Evolutionary conservation across 2,329 filamentous ascomycete genomes (phyloP).

Genomic region (Diaporthe vaccinii): DNA sequence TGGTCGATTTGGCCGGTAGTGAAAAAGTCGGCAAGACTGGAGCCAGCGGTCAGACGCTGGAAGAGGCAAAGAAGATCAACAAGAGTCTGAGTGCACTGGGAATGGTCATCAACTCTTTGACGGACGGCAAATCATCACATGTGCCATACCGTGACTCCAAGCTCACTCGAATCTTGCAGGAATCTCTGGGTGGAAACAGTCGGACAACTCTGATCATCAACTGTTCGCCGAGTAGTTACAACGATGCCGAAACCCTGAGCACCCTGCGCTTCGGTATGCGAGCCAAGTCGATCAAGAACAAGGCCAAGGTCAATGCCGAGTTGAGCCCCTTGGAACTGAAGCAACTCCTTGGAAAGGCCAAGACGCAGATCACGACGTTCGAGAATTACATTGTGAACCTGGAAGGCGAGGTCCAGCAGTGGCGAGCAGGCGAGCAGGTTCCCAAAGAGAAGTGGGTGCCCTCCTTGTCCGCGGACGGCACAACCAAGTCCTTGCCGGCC

Average conservation of each 20-base stretch:
- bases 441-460: constrained; percentile 91
- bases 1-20: constrained; percentile 97
- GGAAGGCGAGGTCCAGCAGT: constrained; percentile 86
- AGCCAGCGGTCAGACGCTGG: constrained; percentile 94
- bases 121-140: constrained; percentile 96
- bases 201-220: constrained; percentile 99
- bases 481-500: constrained; percentile 59
- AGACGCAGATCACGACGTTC: constrained; percentile 89
- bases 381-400: constrained; percentile 87
- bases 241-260: constrained; percentile 93
- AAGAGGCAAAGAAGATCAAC: constrained; percentile 99
- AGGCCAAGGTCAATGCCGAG: constrained; percentile 99
- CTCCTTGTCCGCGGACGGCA: constrained; percentile 69
- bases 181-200: constrained; percentile 97
- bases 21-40: constrained; percentile 99
- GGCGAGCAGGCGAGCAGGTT: constrained; percentile 90
- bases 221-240: constrained; percentile 98
- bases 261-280: constrained; percentile 95
- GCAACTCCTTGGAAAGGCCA: constrained; percentile 90
- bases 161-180: constrained; percentile 95
- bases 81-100: constrained; percentile 98
- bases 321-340: constrained; percentile 97
- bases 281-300: constrained; percentile 99
- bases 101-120: constrained; percentile 98
- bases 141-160: constrained; percentile 98